Evolutionary conservation across 2,329 filamentous ascomycete genomes (phyloP).

Genomic region (Cordyceps cicadae): DNA sequence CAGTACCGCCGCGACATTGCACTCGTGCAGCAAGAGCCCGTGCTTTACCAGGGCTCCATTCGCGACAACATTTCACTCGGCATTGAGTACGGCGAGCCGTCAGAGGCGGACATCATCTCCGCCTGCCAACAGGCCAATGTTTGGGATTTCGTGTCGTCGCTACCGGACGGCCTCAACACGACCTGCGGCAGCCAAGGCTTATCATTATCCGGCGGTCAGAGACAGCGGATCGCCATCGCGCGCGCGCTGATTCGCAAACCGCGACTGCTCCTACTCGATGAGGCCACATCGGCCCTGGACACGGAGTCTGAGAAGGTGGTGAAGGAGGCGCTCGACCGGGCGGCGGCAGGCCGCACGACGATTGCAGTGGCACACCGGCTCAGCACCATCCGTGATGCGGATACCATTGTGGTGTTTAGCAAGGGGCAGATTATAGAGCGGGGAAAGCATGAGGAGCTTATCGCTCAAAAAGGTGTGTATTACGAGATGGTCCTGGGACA

Average conservation of each 20-base stretch:
- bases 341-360: slow-evolving; percentile 38
- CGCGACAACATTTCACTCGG: slow-evolving; percentile 49
- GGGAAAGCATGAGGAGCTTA: slow-evolving; percentile 53
- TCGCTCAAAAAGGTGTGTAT: slow-evolving; percentile 40
- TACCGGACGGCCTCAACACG: slow-evolving; percentile 54
- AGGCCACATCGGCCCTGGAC: slow-evolving; percentile 59
- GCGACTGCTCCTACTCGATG: slow-evolving; percentile 60
- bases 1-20: slow-evolving; percentile 28
- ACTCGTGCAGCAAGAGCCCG: slow-evolving; percentile 34
- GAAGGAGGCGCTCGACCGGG: slow-evolving; percentile 50
- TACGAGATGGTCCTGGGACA: slow-evolving; percentile 44
- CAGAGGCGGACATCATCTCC: slow-evolving; percentile 33
- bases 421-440: slow-evolving; percentile 41
- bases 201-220: slow-evolving; percentile 63
- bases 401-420: slow-evolving; percentile 54
- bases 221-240: slow-evolving; percentile 66
- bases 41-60: slow-evolving; percentile 42
- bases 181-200: slow-evolving; percentile 59
- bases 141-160: slow-evolving; percentile 45
- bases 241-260: slow-evolving; percentile 61
- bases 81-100: slow-evolving; percentile 21
- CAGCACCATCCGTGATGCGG: slow-evolving; percentile 47
- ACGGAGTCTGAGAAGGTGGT: slow-evolving; percentile 58
- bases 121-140: slow-evolving; percentile 49
- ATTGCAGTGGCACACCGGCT: slow-evolving; percentile 58